phyloP scores from a whole-genome alignment of 108 stramenopile species.

The Parietichytrium sp. region DNA sequence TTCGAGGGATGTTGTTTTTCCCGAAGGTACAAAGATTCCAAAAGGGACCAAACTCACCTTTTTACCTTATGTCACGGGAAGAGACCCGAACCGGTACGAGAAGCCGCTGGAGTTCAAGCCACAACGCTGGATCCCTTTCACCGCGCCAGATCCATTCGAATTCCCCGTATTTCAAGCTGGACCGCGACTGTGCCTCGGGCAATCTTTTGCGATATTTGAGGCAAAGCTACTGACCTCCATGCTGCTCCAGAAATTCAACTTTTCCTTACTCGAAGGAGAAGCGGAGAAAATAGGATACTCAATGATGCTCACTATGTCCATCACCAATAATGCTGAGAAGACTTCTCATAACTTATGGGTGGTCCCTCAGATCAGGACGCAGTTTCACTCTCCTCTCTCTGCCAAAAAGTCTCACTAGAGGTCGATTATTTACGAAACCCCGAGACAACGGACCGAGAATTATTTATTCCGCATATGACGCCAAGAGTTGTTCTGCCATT shows the following conservation, averaged over 20 bases:
- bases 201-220: constrained; percentile 47
- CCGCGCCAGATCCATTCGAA: constrained; percentile 43
- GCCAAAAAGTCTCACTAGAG: no score
- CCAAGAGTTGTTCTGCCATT: no score
- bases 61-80: constrained; percentile 49
- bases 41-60: constrained; percentile 45
- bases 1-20: constrained; percentile 51
- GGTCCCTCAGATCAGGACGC: background rate
- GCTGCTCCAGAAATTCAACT: background rate
- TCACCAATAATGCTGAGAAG: background rate
- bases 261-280: no score
- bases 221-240: constrained; percentile 41
- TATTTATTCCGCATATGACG: no score
- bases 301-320: constrained; percentile 11
- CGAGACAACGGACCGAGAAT: no score
- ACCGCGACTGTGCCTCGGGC: constrained; percentile 51
- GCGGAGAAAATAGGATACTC: no score
- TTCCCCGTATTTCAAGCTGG: constrained; percentile 56
- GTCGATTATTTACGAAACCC: no score
- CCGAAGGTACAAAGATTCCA: constrained; percentile 58
- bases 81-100: constrained; percentile 45
- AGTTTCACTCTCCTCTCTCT: no score
- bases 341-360: constrained; percentile 4
- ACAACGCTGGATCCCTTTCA: constrained; percentile 52
- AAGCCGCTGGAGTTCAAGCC: constrained; percentile 51